Percentiles rank a stretch among this genome's conserved stretches.
phyloP scores from a whole-genome alignment of 805 yeast species.

The Maudiozyma serrabonitensis region DNA sequence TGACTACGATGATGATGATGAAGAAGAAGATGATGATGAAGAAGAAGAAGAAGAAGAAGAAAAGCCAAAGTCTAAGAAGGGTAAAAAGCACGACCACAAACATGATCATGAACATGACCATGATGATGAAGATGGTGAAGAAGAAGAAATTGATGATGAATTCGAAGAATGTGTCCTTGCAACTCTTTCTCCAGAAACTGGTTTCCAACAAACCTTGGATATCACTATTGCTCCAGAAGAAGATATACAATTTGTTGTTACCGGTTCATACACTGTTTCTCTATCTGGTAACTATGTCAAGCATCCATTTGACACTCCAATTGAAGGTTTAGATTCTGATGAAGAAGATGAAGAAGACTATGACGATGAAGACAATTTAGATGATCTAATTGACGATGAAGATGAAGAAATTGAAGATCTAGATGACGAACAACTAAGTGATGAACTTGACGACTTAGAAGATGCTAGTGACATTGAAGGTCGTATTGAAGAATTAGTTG shows the following conservation, averaged over 20 bases:
- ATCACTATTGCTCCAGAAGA: slow-evolving; percentile 87
- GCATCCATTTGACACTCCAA: slow-evolving; percentile 70
- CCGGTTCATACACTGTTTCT: slow-evolving; percentile 92
- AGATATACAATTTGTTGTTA: slow-evolving; percentile 86
- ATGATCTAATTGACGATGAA: slow-evolving; percentile 43
- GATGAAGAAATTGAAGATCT: slow-evolving; percentile 47
- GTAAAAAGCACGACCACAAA: slow-evolving; percentile 25
- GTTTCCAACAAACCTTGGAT: slow-evolving; percentile 85
- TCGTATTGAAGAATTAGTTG: slow-evolving; percentile 65
- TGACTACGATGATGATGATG: slow-evolving; percentile 37
- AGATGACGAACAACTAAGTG: slow-evolving; percentile 55
- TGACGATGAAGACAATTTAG: slow-evolving; percentile 36
- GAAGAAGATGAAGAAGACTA: slow-evolving; percentile 28
- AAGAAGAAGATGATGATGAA: slow-evolving; percentile 35
- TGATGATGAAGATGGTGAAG: slow-evolving; percentile 47
- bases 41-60: slow-evolving; percentile 43
- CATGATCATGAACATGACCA: slow-evolving; percentile 31
- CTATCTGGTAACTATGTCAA: slow-evolving; percentile 91
- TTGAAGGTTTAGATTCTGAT: slow-evolving; percentile 38
- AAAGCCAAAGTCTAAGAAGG: slow-evolving; percentile 30
- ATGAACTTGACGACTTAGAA: slow-evolving; percentile 41
- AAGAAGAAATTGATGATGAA: slow-evolving; percentile 59
- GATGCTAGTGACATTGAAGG: slow-evolving; percentile 62
- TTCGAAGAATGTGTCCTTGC: slow-evolving; percentile 78
- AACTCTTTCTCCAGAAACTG: slow-evolving; percentile 78